These are phyloP conservation scores for Cephaloascus albidus DNA, from an alignment of 805 yeast genomes.

Conservation along the genomic window DNA sequence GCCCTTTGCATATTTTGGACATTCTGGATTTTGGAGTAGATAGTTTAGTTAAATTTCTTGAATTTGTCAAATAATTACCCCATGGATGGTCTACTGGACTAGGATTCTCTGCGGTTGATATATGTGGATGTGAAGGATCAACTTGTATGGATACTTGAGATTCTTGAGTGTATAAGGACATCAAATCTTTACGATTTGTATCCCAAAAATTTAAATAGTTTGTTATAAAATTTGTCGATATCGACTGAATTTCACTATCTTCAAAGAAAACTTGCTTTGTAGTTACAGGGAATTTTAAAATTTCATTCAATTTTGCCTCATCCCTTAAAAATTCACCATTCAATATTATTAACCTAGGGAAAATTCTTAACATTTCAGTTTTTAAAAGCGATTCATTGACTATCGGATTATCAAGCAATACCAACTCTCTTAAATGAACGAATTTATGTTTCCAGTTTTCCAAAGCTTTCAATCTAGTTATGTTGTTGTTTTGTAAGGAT, in stretches of 20 bases:
- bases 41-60: constrained; percentile 69
- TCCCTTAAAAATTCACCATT: constrained; percentile 77
- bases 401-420: constrained; percentile 75
- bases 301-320: constrained; percentile 44
- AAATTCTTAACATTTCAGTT: constrained; percentile 54
- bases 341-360: constrained; percentile 73
- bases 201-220: constrained; percentile 82
- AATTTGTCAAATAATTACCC: constrained; percentile 60
- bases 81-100: constrained; percentile 30
- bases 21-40: constrained; percentile 44
- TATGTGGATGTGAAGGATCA: constrained; percentile 61
- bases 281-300: constrained; percentile 47
- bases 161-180: constrained; percentile 67
- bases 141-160: constrained; percentile 80
- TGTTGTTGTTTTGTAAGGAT: constrained; percentile 69
- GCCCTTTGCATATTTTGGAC: constrained; percentile 59
- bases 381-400: constrained; percentile 36
- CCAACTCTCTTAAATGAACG: constrained; percentile 60
- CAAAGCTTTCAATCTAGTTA: constrained; percentile 47
- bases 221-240: constrained; percentile 70
- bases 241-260: constrained; percentile 54
- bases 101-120: constrained; percentile 6
- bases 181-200: constrained; percentile 55
- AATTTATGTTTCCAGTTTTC: constrained; percentile 77
- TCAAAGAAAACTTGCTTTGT: constrained; percentile 72